A percentile compares a stretch with the other conserved stretches of the same genome.
Conservation (phyloP, 257 asterid species). For the Anisodus acutangulus region DNA sequence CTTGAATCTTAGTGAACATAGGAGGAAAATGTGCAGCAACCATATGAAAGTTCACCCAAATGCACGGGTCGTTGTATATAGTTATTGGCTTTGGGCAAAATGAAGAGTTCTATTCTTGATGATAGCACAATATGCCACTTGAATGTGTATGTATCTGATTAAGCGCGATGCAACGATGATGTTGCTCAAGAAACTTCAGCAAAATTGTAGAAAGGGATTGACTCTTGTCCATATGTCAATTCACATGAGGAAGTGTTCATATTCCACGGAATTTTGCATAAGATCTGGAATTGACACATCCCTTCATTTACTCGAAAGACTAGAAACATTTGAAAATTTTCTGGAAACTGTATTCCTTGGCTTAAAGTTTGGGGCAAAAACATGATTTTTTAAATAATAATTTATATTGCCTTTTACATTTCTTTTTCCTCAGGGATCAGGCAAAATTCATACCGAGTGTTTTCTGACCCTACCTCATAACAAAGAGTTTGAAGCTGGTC, state of each 20-base stretch:
- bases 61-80: slow-evolving; percentile 21
- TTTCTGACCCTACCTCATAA: neutral
- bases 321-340: neutral
- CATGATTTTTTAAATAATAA: neutral
- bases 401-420: neutral
- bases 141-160: slow-evolving; percentile 9
- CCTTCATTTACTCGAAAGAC: neutral
- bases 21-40: neutral
- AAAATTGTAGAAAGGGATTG: slow-evolving; percentile 1
- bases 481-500: slow-evolving; percentile 11
- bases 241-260: neutral
- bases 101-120: slow-evolving; percentile 4
- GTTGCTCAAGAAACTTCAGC: slow-evolving; percentile 2
- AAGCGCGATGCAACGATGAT: neutral
- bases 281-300: neutral
- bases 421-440: neutral
- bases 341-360: neutral
- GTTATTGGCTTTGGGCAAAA: neutral
- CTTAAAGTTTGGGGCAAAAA: slow-evolving; percentile 11
- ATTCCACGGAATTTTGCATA: neutral
- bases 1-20: slow-evolving; percentile 49
- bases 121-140: neutral
- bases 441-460: neutral
- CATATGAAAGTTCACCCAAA: slow-evolving; percentile 5
- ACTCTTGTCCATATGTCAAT: neutral